phyloP scores from a whole-genome alignment of 306 rosid species.

The Alnus rubra region DNA sequence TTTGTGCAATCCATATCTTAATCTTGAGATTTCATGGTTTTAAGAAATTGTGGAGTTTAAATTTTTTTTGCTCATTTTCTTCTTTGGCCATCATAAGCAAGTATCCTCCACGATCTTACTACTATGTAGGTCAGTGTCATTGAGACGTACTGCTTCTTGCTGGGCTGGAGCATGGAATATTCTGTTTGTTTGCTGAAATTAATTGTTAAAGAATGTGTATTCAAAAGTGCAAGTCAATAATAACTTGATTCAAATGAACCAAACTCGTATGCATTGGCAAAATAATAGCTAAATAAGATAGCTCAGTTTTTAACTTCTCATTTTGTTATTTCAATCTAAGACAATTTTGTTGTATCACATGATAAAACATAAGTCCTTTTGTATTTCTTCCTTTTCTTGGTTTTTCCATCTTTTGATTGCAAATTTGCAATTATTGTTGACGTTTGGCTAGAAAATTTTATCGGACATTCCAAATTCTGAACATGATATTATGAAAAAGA shows the following conservation, averaged over 20 bases:
- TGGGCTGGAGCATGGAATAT: background rate
- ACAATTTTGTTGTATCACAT: background rate
- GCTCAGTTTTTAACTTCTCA: background rate
- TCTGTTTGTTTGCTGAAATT: background rate
- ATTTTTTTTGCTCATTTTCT: background rate
- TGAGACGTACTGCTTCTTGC: background rate
- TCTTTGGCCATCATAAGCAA: background rate
- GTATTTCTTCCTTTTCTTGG: constrained; percentile 12
- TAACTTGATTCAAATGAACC: background rate
- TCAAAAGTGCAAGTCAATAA: background rate
- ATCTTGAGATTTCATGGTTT: background rate
- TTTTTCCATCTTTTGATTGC: constrained; percentile 6
- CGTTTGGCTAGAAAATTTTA: constrained; percentile 10
- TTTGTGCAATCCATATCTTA: background rate
- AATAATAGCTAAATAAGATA: background rate
- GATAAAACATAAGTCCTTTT: background rate
- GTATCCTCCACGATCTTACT: background rate
- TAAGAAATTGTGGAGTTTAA: background rate
- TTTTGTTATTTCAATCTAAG: background rate
- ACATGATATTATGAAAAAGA: constrained; percentile 1
- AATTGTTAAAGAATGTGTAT: background rate
- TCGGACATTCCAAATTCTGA: constrained; percentile 3
- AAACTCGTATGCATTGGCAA: background rate
- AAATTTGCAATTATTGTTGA: background rate
- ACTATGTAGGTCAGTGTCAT: background rate